Conservation (phyloP, 805 yeast species). For the Starmerella davenportii region DNA sequence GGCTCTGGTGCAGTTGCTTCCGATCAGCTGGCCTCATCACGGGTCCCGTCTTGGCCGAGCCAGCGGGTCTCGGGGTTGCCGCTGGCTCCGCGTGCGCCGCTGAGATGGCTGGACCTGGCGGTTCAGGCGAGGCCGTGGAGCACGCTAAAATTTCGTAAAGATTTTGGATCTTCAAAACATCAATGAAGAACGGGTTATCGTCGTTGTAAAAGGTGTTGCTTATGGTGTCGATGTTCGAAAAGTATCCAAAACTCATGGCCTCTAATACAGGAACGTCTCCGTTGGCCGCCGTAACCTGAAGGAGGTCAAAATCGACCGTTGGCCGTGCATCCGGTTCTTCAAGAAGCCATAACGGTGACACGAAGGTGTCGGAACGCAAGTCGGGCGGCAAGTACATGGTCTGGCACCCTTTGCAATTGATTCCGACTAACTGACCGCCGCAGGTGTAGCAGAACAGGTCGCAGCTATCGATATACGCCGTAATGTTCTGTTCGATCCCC, state of each 20-base stretch:
- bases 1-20: no score
- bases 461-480: not conserved
- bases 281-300: conserved; percentile 11
- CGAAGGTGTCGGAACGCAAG: conserved; percentile 1
- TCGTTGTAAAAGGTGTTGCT: conserved; percentile 7
- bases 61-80: no score
- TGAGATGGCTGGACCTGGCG: not conserved
- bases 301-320: conserved; percentile 12
- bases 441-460: conserved; percentile 15
- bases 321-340: conserved; percentile 2
- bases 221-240: conserved; percentile 12
- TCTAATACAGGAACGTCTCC: conserved; percentile 14
- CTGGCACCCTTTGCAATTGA: conserved; percentile 13
- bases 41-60: no score
- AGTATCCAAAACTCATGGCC: conserved; percentile 13
- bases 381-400: conserved; percentile 15
- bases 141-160: not conserved
- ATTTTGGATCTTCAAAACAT: not conserved
- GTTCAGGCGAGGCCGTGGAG: not conserved
- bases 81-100: not conserved
- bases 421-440: conserved; percentile 8
- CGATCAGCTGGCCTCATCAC: no score
- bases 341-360: conserved; percentile 1
- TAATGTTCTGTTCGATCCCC: not conserved
- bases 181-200: not conserved